Evolutionary conservation across 805 yeast genomes (phyloP).

Genomic region (Starmera quercuum): DNA sequence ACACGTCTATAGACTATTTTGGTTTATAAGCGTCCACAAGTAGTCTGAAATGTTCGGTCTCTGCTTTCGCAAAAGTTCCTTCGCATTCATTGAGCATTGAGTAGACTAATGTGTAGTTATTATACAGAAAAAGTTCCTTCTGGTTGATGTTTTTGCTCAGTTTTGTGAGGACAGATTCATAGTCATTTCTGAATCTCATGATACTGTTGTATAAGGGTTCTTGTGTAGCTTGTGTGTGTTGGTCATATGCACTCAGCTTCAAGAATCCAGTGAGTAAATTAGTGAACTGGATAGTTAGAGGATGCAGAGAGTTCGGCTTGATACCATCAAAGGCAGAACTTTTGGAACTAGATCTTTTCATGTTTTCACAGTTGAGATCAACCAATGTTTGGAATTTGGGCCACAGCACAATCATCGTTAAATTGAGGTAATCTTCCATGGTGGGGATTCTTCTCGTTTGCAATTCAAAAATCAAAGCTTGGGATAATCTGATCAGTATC

Average conservation of each 20-base stretch:
- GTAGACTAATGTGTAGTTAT: constrained; percentile 30
- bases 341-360: constrained; percentile 40
- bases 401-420: constrained; percentile 68
- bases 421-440: constrained; percentile 60
- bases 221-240: constrained; percentile 23
- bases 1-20: too few relatives aligned
- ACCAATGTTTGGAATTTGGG: constrained; percentile 74
- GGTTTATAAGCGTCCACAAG: constrained; percentile 35
- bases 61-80: constrained; percentile 33
- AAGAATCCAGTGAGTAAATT: constrained; percentile 64
- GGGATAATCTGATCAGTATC: constrained; percentile 64
- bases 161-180: constrained; percentile 71
- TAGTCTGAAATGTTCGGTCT: constrained; percentile 35
- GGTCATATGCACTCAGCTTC: constrained; percentile 37
- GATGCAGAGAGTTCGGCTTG: constrained; percentile 39
- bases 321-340: constrained; percentile 21
- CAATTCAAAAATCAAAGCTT: constrained; percentile 53
- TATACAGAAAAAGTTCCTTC: constrained; percentile 64
- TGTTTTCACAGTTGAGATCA: constrained; percentile 68
- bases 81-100: constrained; percentile 26
- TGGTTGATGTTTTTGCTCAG: constrained; percentile 46
- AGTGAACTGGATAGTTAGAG: constrained; percentile 74
- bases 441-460: constrained; percentile 68
- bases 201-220: constrained; percentile 75
- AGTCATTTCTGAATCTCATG: constrained; percentile 65